Evolutionary conservation across 768 basidiomycete species (phyloP).

Genomic region (Rhizopogon salebrosus): DNA sequence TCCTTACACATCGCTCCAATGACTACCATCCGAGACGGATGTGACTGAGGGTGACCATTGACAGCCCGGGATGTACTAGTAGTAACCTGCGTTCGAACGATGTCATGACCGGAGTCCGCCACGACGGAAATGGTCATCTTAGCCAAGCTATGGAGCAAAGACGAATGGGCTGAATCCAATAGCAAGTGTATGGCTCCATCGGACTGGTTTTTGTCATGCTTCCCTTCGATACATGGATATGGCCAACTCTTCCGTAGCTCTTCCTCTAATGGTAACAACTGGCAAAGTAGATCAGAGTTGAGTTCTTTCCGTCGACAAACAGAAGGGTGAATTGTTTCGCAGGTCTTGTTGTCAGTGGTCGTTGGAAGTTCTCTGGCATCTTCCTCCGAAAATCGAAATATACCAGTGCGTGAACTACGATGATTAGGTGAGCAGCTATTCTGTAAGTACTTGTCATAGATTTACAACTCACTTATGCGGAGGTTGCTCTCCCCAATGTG

Average conservation of each 20-base stretch:
- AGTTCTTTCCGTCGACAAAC: slow-evolving; percentile 36
- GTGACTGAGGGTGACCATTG: slow-evolving; percentile 8
- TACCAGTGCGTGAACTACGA: slow-evolving; percentile 45
- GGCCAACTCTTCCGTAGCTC: slow-evolving; percentile 45
- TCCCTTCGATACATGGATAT: slow-evolving; percentile 30
- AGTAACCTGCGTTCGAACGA: slow-evolving; percentile 13
- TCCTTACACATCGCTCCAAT: slow-evolving; percentile 17
- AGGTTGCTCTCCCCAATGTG: slow-evolving; percentile 54
- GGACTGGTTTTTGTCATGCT: slow-evolving; percentile 9
- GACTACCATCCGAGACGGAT: slow-evolving; percentile 18
- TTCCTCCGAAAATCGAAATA: slow-evolving; percentile 43
- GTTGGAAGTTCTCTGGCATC: slow-evolving; percentile 47
- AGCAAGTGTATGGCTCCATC: slow-evolving; percentile 5
- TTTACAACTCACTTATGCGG: slow-evolving; percentile 53
- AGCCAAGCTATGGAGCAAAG: slow-evolving; percentile 12
- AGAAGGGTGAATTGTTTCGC: slow-evolving; percentile 60
- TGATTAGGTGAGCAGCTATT: neutral
- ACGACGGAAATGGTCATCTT: slow-evolving; percentile 12
- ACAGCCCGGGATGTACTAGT: slow-evolving; percentile 6
- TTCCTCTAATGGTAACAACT: slow-evolving; percentile 48
- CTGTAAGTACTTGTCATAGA: neutral
- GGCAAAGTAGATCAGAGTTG: slow-evolving; percentile 39
- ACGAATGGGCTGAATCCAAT: slow-evolving; percentile 1
- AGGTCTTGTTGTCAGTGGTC: slow-evolving; percentile 37
- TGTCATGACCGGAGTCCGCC: slow-evolving; percentile 12